Percentiles rank a stretch among this genome's conserved stretches.
Conservation (phyloP, 2,329 filamentous ascomycete species). For the Ustulina deusta region DNA sequence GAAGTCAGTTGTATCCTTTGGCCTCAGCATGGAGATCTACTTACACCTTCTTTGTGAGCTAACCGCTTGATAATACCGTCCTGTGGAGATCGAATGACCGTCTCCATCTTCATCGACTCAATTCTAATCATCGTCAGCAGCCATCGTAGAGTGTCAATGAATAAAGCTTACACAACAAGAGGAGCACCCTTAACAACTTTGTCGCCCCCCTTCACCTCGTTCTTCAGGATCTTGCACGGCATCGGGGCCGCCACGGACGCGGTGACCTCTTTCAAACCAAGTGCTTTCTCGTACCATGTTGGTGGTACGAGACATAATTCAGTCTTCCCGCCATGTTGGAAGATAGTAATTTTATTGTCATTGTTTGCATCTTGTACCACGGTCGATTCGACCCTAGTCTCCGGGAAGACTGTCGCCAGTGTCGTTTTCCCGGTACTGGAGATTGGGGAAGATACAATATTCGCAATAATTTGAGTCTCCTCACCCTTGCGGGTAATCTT, state of each 20-base stretch:
- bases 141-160: neutral
- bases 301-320: constrained; percentile 71
- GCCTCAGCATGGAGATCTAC: constrained; percentile 47
- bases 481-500: constrained; percentile 58
- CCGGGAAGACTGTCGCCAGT: constrained; percentile 82
- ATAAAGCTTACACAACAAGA: constrained; percentile 77
- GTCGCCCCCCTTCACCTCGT: constrained; percentile 87
- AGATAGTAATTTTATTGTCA: constrained; percentile 76
- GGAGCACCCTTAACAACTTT: constrained; percentile 86
- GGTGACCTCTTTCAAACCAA: constrained; percentile 82
- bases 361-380: constrained; percentile 69
- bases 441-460: constrained; percentile 58
- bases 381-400: constrained; percentile 82
- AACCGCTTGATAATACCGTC: constrained; percentile 77
- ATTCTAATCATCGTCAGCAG: constrained; percentile 62
- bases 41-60: constrained; percentile 79
- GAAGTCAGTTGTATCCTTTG: neutral
- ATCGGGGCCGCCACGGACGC: constrained; percentile 93
- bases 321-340: constrained; percentile 75
- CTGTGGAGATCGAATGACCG: constrained; percentile 81
- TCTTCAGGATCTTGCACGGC: constrained; percentile 95
- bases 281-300: constrained; percentile 86
- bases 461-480: constrained; percentile 57
- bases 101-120: constrained; percentile 93
- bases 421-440: constrained; percentile 46